These are phyloP conservation scores for Aspergillus sp. DNA, from an alignment of 2,329 filamentous ascomycete species.

Conservation along the genomic window DNA sequence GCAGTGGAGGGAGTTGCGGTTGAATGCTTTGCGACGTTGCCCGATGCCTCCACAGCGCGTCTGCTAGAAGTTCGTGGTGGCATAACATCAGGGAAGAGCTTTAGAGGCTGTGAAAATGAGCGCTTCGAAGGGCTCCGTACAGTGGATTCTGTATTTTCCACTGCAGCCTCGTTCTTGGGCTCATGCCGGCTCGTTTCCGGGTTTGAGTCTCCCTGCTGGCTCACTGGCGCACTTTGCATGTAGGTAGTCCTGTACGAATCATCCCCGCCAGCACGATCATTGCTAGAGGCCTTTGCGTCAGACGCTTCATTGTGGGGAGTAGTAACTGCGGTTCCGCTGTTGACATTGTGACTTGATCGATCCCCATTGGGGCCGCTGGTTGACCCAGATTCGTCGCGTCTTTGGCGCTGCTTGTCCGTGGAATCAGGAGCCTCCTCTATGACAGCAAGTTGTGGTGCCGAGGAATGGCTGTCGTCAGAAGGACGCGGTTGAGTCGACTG, in stretches of 20 bases:
- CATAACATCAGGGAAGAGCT: constrained; percentile 25
- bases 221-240: neutral
- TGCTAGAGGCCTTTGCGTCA: too few relatives aligned
- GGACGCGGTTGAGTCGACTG: constrained; percentile 2
- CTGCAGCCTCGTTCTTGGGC: neutral
- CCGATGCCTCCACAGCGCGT: neutral
- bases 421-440: neutral
- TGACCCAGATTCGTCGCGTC: neutral
- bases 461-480: too few relatives aligned
- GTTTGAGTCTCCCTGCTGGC: neutral
- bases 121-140: too few relatives aligned
- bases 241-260: neutral
- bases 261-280: neutral
- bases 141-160: neutral
- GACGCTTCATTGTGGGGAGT: neutral
- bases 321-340: too few relatives aligned
- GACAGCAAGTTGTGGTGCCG: neutral
- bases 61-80: constrained; percentile 21
- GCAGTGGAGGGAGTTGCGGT: neutral
- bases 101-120: constrained; percentile 12
- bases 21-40: too few relatives aligned
- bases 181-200: neutral
- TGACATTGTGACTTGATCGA: neutral
- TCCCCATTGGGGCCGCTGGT: too few relatives aligned
- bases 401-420: neutral